A percentile compares a stretch with the other conserved stretches of the same genome.
Conservation (phyloP, 225 moss, liverwort and hornwort species). For the Asterella californica region DNA sequence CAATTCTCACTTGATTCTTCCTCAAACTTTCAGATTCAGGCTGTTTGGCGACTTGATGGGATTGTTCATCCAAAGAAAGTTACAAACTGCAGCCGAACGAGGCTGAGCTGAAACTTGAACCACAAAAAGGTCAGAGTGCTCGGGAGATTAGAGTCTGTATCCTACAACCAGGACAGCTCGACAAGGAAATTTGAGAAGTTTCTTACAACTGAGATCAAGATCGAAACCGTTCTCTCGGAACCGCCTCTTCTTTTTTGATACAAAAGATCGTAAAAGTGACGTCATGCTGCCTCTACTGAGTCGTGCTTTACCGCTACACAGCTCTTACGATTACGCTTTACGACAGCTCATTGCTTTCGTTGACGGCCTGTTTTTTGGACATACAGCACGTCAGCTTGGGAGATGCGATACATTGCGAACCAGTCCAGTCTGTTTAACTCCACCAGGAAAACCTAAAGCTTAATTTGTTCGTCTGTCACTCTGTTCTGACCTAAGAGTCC, state of each 20-base stretch:
- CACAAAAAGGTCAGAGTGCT: not conserved
- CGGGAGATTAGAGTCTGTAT: not conserved
- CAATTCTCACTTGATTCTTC: not conserved
- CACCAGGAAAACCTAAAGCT: not conserved
- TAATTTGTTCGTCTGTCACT: not conserved
- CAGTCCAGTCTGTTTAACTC: not conserved
- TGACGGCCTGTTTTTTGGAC: slow-evolving; percentile 2
- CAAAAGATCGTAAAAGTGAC: slow-evolving; percentile 39
- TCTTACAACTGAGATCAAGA: slow-evolving; percentile 67
- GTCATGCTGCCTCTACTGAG: slow-evolving; percentile 32
- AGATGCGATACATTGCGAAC: not conserved
- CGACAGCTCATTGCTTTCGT: not conserved
- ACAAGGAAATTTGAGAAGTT: not conserved
- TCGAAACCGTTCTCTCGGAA: slow-evolving; percentile 59
- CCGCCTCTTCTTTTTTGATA: slow-evolving; percentile 57
- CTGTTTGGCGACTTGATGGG: not conserved
- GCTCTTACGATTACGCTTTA: no score
- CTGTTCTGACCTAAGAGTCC: not conserved
- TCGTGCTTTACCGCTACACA: not conserved
- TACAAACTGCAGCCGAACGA: not conserved
- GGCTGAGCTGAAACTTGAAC: not conserved
- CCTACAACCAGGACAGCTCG: no score
- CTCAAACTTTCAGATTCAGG: not conserved
- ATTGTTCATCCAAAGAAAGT: not conserved
- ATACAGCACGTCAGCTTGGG: not conserved